Conservation (phyloP, 2,329 filamentous ascomycete genomes). For the Aureobasidium sp. region DNA sequence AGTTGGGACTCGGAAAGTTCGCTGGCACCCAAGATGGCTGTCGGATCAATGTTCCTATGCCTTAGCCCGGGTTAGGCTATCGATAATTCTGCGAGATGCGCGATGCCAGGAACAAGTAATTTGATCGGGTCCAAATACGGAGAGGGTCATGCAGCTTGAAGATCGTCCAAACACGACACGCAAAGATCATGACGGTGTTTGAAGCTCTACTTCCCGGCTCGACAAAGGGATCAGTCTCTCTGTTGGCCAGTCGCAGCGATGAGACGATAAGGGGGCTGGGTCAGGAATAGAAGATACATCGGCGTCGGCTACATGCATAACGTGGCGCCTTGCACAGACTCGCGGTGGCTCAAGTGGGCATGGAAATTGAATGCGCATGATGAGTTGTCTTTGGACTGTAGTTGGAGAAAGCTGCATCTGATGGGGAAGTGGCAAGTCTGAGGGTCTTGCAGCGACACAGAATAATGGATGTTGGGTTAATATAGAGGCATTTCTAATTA, state of each 20-base stretch:
- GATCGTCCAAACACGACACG: conserved; percentile 13
- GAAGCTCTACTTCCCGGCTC: not conserved
- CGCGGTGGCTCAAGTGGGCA: not conserved
- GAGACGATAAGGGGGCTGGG: conserved; percentile 10
- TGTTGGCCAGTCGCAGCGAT: conserved; percentile 5
- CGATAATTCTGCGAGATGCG: conserved; percentile 12
- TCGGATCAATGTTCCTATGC: conserved; percentile 11
- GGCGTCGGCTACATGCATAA: conserved; percentile 9
- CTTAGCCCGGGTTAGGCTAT: conserved; percentile 8
- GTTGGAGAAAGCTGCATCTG: conserved; percentile 1
- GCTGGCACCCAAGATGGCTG: conserved; percentile 7
- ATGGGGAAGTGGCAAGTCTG: not conserved
- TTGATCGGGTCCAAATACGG: conserved; percentile 4
- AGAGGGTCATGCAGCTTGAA: conserved; percentile 11
- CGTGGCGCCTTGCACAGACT: conserved; percentile 12
- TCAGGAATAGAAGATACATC: conserved; percentile 11
- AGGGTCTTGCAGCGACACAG: not conserved
- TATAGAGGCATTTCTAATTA: conserved; percentile 1
- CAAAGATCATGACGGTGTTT: conserved; percentile 5
- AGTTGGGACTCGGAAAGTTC: conserved; percentile 5
- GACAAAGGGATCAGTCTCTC: conserved; percentile 3
- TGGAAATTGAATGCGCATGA: conserved; percentile 3
- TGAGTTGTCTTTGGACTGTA: not conserved
- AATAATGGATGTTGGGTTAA: not conserved
- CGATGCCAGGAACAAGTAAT: conserved; percentile 17